A percentile compares a stretch with the other conserved stretches of the same genome.
Evolutionary conservation across 1,284 basidiomycete species (phyloP).

Genomic region (Cystobasidium slooffiae): DNA sequence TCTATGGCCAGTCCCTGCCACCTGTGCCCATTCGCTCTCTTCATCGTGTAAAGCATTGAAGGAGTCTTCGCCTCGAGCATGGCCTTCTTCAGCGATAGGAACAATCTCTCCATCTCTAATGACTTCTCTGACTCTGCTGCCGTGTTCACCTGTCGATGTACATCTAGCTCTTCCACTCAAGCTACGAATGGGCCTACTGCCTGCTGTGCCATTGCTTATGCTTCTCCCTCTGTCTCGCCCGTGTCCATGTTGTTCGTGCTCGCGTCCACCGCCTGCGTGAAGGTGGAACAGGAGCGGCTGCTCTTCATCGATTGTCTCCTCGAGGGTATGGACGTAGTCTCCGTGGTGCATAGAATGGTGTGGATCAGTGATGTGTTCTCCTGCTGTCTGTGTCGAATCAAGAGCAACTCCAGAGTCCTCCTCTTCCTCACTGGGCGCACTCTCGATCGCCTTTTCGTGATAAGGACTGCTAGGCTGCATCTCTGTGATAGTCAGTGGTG

Average conservation of each 20-base stretch:
- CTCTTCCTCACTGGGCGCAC: neutral
- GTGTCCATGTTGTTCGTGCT: slow-evolving; percentile 2
- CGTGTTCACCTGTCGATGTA: neutral
- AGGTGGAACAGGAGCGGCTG: slow-evolving; percentile 25
- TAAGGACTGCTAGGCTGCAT: too few species aligned
- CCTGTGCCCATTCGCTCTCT: neutral
- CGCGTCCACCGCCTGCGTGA: slow-evolving; percentile 2
- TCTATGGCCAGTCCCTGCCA: slow-evolving; percentile 7
- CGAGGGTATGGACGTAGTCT: slow-evolving; percentile 20
- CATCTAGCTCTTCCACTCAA: neutral
- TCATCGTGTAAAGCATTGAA: neutral
- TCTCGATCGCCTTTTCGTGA: neutral
- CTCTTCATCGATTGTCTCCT: slow-evolving; percentile 20
- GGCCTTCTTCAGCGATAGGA: neutral
- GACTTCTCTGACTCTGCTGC: slow-evolving; percentile 23
- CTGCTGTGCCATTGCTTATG: neutral
- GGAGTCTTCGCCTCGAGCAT: neutral
- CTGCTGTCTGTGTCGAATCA: slow-evolving; percentile 6
- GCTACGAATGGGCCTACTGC: neutral
- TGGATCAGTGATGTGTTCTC: slow-evolving; percentile 5
- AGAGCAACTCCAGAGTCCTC: neutral
- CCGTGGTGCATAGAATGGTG: slow-evolving; percentile 24
- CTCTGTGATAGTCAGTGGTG: too few species aligned
- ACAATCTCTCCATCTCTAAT: slow-evolving; percentile 34
- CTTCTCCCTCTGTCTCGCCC: neutral